phyloP scores from a whole-genome alignment of 1,284 basidiomycete species.

The Coniferiporia sulphurascens region DNA sequence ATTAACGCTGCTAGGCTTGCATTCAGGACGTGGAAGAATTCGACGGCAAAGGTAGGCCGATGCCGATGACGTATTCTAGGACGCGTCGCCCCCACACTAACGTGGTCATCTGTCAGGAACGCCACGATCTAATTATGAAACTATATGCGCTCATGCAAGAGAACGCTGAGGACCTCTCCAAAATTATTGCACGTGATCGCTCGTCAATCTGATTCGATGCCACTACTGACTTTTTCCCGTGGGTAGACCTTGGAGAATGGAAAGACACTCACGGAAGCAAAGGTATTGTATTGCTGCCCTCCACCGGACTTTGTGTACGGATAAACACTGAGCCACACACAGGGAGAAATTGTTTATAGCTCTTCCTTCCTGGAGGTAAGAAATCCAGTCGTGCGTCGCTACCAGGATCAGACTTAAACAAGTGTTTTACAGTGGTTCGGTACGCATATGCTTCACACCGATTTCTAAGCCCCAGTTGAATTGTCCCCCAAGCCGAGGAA shows the following conservation, averaged over 20 bases:
- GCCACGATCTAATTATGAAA: constrained; percentile 77
- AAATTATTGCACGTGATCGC: constrained; percentile 59
- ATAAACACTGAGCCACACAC: background rate
- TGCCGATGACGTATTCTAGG: background rate
- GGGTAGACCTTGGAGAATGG: constrained; percentile 86
- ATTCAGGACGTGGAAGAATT: constrained; percentile 78
- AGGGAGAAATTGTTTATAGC: constrained; percentile 79
- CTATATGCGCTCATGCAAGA: constrained; percentile 71
- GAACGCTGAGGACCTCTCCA: constrained; percentile 76
- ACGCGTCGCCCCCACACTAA: background rate
- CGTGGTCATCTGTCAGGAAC: constrained; percentile 39
- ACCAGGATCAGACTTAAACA: background rate
- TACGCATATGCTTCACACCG: constrained; percentile 30
- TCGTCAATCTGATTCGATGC: background rate
- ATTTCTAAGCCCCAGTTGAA: background rate
- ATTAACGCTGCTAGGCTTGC: constrained; percentile 73
- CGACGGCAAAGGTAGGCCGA: constrained; percentile 64
- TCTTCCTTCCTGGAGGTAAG: constrained; percentile 81
- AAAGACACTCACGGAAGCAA: constrained; percentile 79
- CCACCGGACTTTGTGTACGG: background rate
- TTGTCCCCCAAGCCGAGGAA: constrained; percentile 65
- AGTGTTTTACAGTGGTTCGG: constrained; percentile 63
- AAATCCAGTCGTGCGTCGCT: constrained; percentile 5
- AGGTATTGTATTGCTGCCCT: constrained; percentile 37
- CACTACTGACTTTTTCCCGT: background rate